Evolutionary conservation across 306 rosid species (phyloP).

Genomic region (Castanospermum australe): DNA sequence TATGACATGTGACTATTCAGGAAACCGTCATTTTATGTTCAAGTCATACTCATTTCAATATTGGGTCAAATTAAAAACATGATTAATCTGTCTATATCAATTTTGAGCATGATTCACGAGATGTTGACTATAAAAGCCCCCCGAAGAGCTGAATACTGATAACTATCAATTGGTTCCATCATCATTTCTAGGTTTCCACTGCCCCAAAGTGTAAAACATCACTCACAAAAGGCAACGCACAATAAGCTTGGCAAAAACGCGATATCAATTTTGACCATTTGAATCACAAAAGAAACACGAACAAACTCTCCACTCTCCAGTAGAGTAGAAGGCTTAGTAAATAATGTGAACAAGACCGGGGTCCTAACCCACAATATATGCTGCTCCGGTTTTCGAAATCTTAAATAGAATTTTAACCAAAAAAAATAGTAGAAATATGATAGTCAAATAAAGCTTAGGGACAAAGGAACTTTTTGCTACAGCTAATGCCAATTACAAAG

Average conservation of each 20-base stretch:
- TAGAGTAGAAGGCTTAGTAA: not conserved
- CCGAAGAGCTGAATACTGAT: not conserved
- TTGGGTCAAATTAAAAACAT: not conserved
- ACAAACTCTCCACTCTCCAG: not conserved
- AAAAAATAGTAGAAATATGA: not conserved
- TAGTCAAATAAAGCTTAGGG: not conserved
- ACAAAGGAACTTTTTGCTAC: not conserved
- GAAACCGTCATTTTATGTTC: not conserved
- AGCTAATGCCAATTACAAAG: not conserved
- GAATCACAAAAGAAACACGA: not conserved
- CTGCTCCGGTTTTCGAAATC: not conserved
- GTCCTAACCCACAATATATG: not conserved
- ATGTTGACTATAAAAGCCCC: not conserved
- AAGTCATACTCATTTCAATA: not conserved
- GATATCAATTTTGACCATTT: not conserved
- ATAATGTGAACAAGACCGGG: not conserved
- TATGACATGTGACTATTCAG: not conserved
- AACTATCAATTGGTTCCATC: not conserved
- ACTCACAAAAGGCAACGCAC: not conserved
- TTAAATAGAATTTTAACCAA: not conserved
- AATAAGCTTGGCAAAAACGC: not conserved
- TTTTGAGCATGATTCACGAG: not conserved
- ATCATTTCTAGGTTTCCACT: not conserved
- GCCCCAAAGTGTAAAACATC: no score
- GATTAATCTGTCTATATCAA: not conserved